These are phyloP conservation scores for Mycena pura DNA, from an alignment of 768 basidiomycete genomes.

Conservation along the genomic window DNA sequence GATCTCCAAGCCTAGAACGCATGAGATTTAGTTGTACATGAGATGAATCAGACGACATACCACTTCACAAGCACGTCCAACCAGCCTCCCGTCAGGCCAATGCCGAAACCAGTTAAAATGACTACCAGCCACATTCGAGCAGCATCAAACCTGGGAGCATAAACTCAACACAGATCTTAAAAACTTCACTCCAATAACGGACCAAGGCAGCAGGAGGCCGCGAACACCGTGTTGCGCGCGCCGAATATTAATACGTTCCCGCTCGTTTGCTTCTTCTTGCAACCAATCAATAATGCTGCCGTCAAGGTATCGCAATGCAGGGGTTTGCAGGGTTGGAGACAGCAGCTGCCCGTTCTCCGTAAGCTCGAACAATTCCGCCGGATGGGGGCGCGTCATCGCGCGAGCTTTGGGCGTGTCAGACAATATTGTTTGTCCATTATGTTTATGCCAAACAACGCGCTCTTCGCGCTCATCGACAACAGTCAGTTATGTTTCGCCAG, in stretches of 20 bases:
- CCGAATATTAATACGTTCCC: slow-evolving; percentile 57
- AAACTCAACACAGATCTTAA: not conserved
- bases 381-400: slow-evolving; percentile 19
- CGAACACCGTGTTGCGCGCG: slow-evolving; percentile 60
- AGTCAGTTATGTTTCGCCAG: slow-evolving; percentile 14
- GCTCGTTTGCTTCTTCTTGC: slow-evolving; percentile 67
- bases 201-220: slow-evolving; percentile 58
- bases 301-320: slow-evolving; percentile 54
- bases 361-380: slow-evolving; percentile 53
- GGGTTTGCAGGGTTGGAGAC: slow-evolving; percentile 32
- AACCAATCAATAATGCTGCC: slow-evolving; percentile 75
- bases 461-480: too few species aligned
- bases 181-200: not conserved
- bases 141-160: slow-evolving; percentile 48
- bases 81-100: slow-evolving; percentile 74
- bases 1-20: slow-evolving; percentile 63
- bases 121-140: slow-evolving; percentile 73
- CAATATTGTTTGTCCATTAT: not conserved
- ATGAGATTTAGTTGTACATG: not conserved
- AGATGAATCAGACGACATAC: slow-evolving; percentile 42
- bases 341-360: slow-evolving; percentile 50
- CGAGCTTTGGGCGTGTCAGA: not conserved
- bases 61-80: slow-evolving; percentile 78
- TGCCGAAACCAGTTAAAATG: slow-evolving; percentile 67
- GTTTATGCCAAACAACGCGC: slow-evolving; percentile 10